phyloP scores from a whole-genome alignment of 2,329 filamentous ascomycete species.

The Pestalotiopsis sp. region DNA sequence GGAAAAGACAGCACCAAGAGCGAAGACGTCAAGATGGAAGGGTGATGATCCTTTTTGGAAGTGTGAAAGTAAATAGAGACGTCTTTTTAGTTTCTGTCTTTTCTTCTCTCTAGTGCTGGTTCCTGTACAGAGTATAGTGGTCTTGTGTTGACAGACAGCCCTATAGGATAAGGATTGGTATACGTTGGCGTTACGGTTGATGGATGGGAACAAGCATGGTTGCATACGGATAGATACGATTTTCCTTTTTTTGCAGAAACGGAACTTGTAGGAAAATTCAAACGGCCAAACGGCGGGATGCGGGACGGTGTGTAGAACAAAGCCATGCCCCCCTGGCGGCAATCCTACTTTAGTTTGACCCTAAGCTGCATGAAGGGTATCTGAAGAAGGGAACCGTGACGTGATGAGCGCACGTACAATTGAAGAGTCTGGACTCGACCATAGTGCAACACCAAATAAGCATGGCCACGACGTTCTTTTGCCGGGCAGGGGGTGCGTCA shows the following conservation, averaged over 20 bases:
- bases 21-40: conserved; percentile 60
- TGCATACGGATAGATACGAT: background rate
- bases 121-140: background rate
- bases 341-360: background rate
- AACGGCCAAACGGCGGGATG: background rate
- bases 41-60: conserved; percentile 26
- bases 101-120: background rate
- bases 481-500: background rate
- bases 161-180: background rate
- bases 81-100: background rate
- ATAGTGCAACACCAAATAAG: background rate
- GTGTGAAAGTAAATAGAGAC: background rate
- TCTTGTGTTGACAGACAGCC: background rate
- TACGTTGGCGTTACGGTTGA: conserved; percentile 10
- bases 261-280: background rate
- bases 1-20: conserved; percentile 45
- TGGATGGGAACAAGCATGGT: background rate
- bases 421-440: background rate
- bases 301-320: background rate
- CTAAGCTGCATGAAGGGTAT: conserved; percentile 5
- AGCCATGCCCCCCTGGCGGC: background rate
- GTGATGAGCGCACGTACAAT: background rate
- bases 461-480: background rate
- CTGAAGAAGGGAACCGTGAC: background rate
- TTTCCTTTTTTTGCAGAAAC: background rate